phyloP scores from a whole-genome alignment of 495 filamentous ascomycete genomes.

The Tuber calosporum region DNA sequence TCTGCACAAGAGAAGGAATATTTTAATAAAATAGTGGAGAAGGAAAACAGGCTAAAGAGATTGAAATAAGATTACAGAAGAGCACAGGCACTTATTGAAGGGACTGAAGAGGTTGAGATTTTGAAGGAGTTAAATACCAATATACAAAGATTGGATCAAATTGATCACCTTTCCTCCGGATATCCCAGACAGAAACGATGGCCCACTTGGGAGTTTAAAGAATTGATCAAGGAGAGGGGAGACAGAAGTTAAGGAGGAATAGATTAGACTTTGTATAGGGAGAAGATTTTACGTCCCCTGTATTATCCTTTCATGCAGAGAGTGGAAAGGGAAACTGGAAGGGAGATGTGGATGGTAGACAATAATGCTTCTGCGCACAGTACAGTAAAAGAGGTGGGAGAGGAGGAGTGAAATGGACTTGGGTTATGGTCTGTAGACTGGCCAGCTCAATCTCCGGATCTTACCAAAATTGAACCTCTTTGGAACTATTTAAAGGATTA shows the following conservation, averaged over 20 bases:
- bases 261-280: slow-evolving; percentile 10
- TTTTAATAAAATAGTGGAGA: background rate
- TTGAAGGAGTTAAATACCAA: slow-evolving; percentile 2
- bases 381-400: background rate
- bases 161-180: background rate
- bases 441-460: slow-evolving; percentile 19
- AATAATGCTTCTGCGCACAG: slow-evolving; percentile 9
- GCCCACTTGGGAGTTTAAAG: slow-evolving; percentile 13
- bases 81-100: background rate
- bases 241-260: slow-evolving; percentile 3
- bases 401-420: no score
- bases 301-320: slow-evolving; percentile 9
- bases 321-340: slow-evolving; percentile 7
- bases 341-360: slow-evolving; percentile 10
- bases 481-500: slow-evolving; percentile 10
- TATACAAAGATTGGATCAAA: background rate
- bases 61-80: background rate
- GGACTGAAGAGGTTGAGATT: background rate
- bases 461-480: slow-evolving; percentile 11
- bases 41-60: background rate
- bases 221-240: background rate
- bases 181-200: background rate
- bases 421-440: slow-evolving; percentile 5
- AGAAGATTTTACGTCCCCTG: slow-evolving; percentile 4
- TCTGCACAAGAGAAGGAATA: background rate